Evolutionary conservation across 2,329 filamentous ascomycete species (phyloP).

Genomic region (Botrytis paeoniae): DNA sequence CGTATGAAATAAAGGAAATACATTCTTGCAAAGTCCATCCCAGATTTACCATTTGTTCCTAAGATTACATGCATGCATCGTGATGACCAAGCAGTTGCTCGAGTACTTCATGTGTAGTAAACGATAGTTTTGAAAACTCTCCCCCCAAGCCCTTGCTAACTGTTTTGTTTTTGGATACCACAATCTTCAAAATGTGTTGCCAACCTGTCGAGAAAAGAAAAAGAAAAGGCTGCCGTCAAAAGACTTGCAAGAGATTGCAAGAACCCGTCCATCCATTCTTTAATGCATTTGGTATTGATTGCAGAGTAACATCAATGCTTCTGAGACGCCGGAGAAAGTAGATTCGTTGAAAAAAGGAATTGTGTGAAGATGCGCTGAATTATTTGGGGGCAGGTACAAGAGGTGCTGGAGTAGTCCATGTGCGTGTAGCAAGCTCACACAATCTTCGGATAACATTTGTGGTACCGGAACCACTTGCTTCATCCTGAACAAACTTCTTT

Average conservation of each 20-base stretch:
- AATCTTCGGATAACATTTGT: slow-evolving; percentile 71
- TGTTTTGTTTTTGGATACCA: slow-evolving; percentile 7
- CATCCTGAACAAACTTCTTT: slow-evolving; percentile 65
- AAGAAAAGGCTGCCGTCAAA: neutral
- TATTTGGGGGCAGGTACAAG: slow-evolving; percentile 15
- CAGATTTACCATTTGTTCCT: slow-evolving; percentile 6
- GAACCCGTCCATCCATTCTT: slow-evolving; percentile 9
- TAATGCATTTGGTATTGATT: slow-evolving; percentile 16
- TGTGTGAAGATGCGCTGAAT: neutral
- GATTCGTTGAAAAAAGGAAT: slow-evolving; percentile 12
- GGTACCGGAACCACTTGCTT: slow-evolving; percentile 65
- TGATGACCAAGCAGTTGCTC: neutral
- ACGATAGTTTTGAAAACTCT: slow-evolving; percentile 1
- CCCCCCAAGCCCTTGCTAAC: neutral
- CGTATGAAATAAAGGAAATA: slow-evolving; percentile 6
- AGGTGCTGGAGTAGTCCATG: slow-evolving; percentile 31
- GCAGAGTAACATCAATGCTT: slow-evolving; percentile 10
- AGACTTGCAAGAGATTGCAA: neutral
- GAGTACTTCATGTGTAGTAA: neutral
- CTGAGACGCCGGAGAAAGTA: slow-evolving; percentile 17
- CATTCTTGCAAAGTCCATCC: slow-evolving; percentile 7
- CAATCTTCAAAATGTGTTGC: neutral
- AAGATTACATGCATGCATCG: slow-evolving; percentile 14
- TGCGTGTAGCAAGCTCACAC: slow-evolving; percentile 60
- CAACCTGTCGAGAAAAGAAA: neutral